phyloP scores from a whole-genome alignment of 148 eudicot species.

The Chenopodium suecicum region DNA sequence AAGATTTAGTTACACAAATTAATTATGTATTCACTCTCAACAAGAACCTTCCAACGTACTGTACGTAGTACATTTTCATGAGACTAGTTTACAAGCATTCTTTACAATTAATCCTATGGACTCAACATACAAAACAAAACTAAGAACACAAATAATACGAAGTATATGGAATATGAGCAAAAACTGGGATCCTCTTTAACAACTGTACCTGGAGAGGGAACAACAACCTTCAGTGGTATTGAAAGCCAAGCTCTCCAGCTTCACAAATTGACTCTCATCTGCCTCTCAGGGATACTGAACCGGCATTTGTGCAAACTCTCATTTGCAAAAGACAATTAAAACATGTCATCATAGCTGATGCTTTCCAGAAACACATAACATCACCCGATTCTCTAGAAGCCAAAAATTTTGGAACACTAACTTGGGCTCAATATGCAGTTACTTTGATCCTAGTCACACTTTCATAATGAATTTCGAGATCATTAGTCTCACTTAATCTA shows the following conservation, averaged over 20 bases:
- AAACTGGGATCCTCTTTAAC: conserved; percentile 3
- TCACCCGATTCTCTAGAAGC: background rate
- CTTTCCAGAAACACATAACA: background rate
- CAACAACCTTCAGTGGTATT: background rate
- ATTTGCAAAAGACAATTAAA: background rate
- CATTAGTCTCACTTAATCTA: conserved; percentile 20
- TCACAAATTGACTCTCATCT: background rate
- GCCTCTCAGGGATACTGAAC: background rate
- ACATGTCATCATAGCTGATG: background rate
- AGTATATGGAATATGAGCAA: background rate
- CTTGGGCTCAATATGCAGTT: background rate
- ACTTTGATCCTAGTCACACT: background rate
- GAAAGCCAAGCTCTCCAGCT: background rate
- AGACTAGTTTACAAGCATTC: conserved; percentile 22
- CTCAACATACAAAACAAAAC: conserved; percentile 4
- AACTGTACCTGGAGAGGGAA: conserved; percentile 4
- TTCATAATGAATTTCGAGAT: background rate
- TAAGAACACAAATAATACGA: background rate
- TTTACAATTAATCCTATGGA: conserved; percentile 22
- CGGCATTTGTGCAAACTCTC: background rate
- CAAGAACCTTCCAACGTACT: conserved; percentile 18
- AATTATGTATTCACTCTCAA: conserved; percentile 18
- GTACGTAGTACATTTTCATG: conserved; percentile 11
- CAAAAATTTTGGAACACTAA: background rate
- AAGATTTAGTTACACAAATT: conserved; percentile 30